Evolutionary conservation across 495 filamentous ascomycete genomes (phyloP).

Genomic region (Pyronema omphalodes): DNA sequence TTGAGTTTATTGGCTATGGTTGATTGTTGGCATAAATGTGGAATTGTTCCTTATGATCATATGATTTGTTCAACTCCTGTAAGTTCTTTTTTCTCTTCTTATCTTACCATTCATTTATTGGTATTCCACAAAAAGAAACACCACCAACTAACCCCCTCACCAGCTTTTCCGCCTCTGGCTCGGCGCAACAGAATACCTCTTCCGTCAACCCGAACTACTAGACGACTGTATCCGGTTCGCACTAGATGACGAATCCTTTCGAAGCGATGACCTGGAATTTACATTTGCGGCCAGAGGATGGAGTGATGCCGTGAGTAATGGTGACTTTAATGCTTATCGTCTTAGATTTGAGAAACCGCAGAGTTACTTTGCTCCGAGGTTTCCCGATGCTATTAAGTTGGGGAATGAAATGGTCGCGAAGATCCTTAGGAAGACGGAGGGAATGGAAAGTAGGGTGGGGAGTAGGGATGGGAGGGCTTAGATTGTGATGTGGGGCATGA

Average conservation of each 20-base stretch:
- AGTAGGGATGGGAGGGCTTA: not conserved
- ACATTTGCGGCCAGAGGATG: conserved; percentile 92
- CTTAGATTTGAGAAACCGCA: conserved; percentile 79
- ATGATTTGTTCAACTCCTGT: conserved; percentile 97
- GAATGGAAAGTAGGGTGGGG: not conserved
- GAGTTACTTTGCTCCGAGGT: conserved; percentile 74
- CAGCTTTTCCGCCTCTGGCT: conserved; percentile 93
- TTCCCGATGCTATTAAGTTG: conserved; percentile 62
- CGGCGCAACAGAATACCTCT: conserved; percentile 91
- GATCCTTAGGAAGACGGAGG: conserved; percentile 30
- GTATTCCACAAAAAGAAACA: conserved; percentile 7
- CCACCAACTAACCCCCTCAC: too few species aligned
- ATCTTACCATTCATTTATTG: conserved; percentile 4
- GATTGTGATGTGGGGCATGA: too few species aligned
- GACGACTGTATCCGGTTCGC: conserved; percentile 75
- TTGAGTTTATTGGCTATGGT: conserved; percentile 92
- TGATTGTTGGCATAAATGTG: conserved; percentile 87
- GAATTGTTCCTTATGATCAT: conserved; percentile 92
- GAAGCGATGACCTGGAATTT: conserved; percentile 86
- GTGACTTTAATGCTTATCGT: conserved; percentile 77
- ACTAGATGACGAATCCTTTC: conserved; percentile 70
- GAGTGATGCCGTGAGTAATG: conserved; percentile 79
- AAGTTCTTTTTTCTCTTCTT: conserved; percentile 19
- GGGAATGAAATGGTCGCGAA: conserved; percentile 96
- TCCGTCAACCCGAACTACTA: conserved; percentile 64